Evolutionary conservation across 2,329 filamentous ascomycete genomes (phyloP).

Genomic region (Xylaria sp.): DNA sequence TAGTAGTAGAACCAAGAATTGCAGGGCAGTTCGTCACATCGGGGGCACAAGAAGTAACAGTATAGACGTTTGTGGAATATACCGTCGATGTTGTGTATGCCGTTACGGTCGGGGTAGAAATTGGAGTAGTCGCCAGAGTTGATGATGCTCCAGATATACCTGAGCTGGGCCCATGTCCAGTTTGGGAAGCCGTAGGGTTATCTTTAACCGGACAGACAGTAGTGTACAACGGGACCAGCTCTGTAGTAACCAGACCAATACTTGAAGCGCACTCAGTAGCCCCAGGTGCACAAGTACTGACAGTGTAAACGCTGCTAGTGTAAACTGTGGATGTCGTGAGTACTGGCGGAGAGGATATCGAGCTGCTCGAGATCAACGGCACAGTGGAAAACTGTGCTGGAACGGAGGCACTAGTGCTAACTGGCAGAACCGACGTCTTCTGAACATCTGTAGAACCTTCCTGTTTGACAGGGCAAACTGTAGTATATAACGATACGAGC

Average conservation of each 20-base stretch:
- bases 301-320: constrained; percentile 44
- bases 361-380: constrained; percentile 19
- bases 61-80: constrained; percentile 46
- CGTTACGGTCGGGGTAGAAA: constrained; percentile 19
- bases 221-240: constrained; percentile 43
- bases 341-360: constrained; percentile 23
- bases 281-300: constrained; percentile 40
- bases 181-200: neutral
- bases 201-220: constrained; percentile 45
- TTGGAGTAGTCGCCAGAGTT: constrained; percentile 23
- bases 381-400: constrained; percentile 32
- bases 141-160: constrained; percentile 21
- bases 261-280: constrained; percentile 40
- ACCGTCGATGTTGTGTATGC: constrained; percentile 47
- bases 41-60: constrained; percentile 45
- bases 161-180: constrained; percentile 7
- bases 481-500: constrained; percentile 47
- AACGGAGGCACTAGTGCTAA: constrained; percentile 27
- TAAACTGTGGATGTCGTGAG: constrained; percentile 46
- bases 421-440: constrained; percentile 32
- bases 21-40: constrained; percentile 44
- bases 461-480: constrained; percentile 43
- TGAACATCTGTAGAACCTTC: constrained; percentile 25
- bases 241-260: constrained; percentile 42
- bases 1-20: constrained; percentile 41